Evolutionary conservation across 2,329 filamentous ascomycete species (phyloP).

Genomic region (Penicillium sp.): DNA sequence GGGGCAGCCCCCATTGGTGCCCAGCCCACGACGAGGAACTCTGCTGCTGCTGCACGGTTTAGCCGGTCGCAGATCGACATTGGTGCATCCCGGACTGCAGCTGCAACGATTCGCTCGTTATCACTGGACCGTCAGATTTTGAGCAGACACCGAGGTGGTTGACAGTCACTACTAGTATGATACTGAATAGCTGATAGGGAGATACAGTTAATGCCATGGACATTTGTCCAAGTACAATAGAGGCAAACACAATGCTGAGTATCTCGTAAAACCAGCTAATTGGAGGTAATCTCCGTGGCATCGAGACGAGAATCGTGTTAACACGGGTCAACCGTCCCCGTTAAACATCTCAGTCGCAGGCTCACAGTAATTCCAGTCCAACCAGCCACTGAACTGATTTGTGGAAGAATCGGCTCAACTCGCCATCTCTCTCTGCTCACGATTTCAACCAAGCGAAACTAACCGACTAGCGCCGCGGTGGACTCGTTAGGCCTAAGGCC

Average conservation of each 20-base stretch:
- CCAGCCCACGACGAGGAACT: conserved; percentile 16
- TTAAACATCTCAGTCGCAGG: background rate
- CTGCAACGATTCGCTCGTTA: background rate
- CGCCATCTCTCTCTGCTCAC: background rate
- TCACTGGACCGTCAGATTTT: conserved; percentile 2
- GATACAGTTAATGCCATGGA: background rate
- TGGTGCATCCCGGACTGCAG: background rate
- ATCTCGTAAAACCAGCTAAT: background rate
- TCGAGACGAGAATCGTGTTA: background rate
- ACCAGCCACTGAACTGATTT: conserved; percentile 8
- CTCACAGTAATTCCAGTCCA: background rate
- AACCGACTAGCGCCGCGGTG: conserved; percentile 14
- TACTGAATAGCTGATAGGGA: background rate
- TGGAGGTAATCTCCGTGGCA: background rate
- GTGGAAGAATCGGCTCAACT: conserved; percentile 15
- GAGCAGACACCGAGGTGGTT: background rate
- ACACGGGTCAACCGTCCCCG: background rate
- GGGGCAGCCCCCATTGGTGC: conserved; percentile 21
- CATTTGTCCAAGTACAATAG: background rate
- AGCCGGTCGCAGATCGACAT: conserved; percentile 11
- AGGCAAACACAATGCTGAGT: background rate
- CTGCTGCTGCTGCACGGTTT: conserved; percentile 7
- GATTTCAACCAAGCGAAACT: background rate
- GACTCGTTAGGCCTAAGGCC: background rate
- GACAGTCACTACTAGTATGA: too few species aligned